Percentiles rank a stretch among this genome's conserved stretches.
Conservation (phyloP, 1,284 basidiomycete genomes). For the Cutaneotrichosporon cavernicola region DNA sequence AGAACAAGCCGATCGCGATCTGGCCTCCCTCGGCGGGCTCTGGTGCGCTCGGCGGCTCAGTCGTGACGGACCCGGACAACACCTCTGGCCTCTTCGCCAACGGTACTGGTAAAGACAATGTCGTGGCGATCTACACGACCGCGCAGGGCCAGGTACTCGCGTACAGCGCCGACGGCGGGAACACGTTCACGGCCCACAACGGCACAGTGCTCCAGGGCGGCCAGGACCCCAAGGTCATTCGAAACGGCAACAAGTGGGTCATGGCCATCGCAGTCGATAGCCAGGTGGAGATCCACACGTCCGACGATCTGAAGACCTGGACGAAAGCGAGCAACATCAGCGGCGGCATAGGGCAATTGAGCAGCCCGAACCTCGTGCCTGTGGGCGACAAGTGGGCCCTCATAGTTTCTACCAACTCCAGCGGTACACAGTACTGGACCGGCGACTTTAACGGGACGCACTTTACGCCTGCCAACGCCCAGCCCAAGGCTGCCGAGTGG, state of each 20-base stretch:
- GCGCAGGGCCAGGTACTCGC: background rate
- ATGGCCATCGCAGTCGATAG: constrained; percentile 52
- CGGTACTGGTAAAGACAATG: constrained; percentile 39
- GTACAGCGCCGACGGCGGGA: constrained; percentile 52
- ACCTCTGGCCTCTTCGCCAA: constrained; percentile 49
- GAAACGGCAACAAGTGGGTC: constrained; percentile 52
- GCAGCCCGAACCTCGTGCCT: constrained; percentile 50
- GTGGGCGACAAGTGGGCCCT: constrained; percentile 39
- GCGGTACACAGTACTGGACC: constrained; percentile 51
- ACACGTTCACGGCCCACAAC: constrained; percentile 50
- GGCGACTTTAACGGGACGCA: constrained; percentile 52
- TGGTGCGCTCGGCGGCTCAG: constrained; percentile 51
- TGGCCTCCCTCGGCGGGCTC: constrained; percentile 39
- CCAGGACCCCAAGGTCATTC: constrained; percentile 55
- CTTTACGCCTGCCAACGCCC: constrained; percentile 30
- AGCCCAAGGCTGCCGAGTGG: constrained; percentile 42
- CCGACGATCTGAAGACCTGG: constrained; percentile 52
- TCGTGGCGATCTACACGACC: constrained; percentile 54
- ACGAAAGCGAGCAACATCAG: constrained; percentile 47
- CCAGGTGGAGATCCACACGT: constrained; percentile 52
- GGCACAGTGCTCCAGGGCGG: constrained; percentile 39
- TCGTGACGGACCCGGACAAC: constrained; percentile 54
- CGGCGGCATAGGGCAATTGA: constrained; percentile 47
- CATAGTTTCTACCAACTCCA: constrained; percentile 43
- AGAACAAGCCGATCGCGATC: constrained; percentile 51